Conservation (phyloP, 2,329 filamentous ascomycete species). For the Fusarium compactum region DNA sequence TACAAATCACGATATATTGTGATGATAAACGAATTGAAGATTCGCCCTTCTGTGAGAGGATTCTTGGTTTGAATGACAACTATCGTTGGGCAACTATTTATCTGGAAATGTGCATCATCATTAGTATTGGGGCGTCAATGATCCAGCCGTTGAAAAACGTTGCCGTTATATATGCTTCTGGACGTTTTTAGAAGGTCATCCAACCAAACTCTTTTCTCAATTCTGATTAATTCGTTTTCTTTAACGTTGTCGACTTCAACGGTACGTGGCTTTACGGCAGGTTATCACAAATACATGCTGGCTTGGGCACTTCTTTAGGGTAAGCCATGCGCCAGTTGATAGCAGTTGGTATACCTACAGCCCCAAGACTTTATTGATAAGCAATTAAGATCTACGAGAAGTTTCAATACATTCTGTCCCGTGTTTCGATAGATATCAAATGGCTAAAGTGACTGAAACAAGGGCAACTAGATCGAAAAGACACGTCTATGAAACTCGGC, state of each 20-base stretch:
- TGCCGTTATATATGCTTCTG: slow-evolving; percentile 50
- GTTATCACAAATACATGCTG: not conserved
- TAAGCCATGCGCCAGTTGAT: slow-evolving; percentile 38
- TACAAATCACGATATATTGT: not conserved
- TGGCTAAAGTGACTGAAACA: not conserved
- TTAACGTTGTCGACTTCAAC: not conserved
- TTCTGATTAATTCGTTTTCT: not conserved
- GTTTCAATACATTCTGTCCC: not conserved
- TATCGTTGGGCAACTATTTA: slow-evolving; percentile 39
- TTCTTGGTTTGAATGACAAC: slow-evolving; percentile 34
- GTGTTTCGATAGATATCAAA: not conserved
- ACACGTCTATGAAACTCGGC: not conserved
- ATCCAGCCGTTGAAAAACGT: not conserved
- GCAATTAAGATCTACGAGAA: slow-evolving; percentile 66
- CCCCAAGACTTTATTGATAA: slow-evolving; percentile 51
- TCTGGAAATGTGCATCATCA: not conserved
- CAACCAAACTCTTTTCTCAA: slow-evolving; percentile 37
- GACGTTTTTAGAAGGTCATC: slow-evolving; percentile 68
- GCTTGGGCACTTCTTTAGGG: slow-evolving; percentile 59
- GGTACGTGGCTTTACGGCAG: not conserved
- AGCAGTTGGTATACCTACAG: no score
- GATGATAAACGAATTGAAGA: not conserved
- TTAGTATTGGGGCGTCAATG: not conserved
- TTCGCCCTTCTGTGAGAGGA: not conserved
- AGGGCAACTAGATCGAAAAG: not conserved